Base-by-base conservation (phyloP, 2,329 filamentous ascomycete species). In the Epicoccum sorghinum region DNA sequence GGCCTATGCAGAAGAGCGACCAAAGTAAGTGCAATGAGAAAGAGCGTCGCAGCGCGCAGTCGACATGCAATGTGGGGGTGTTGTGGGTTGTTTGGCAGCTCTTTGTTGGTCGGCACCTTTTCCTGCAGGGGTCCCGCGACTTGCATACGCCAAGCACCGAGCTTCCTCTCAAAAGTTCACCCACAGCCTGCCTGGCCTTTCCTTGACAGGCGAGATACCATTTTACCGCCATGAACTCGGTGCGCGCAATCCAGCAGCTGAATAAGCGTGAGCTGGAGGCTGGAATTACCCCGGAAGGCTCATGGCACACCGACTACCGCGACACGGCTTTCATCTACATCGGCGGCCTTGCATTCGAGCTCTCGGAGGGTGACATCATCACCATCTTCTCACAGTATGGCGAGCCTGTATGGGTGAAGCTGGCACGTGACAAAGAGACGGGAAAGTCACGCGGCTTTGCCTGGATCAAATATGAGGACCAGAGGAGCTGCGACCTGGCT, bases 401-500 rank as follows among this genome's bases (percentile, higher is more conserved):
- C 66, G 93, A 98, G 72, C 96, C 96, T 2, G 90, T 93, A 3
- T 96, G 93, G 77, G 83, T 99, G 55, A 96, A 97, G 67, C 85
- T 99, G 10, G 87, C 89, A 42, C 91, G 95, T 69, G 95, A 99
- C 81, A 95, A 95, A 72, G 96, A 98, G 73, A 96, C 93, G 0
- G 95, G 95, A 58, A 97, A 96, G 77, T 96, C 90, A 58, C 89
- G 89, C 62, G 95, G 95, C 0, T 99, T 98, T 71, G 92, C 89
- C 3, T 99, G 96, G 83, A 83, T 99, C 54, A 99, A 99, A 73
- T 99, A 98, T 76, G 95, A 99, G 74, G 93, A 99, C 75, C 95
- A 99, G 79, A 84, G 93, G 64, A 97, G 93, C 77, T 96, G 91
- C 58, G 93, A 98, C 75, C 79, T 99, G 37, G 95, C 96, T 0